phyloP scores from a whole-genome alignment of 1,139 yeast genomes.

The Debaryomyces sp. region DNA sequence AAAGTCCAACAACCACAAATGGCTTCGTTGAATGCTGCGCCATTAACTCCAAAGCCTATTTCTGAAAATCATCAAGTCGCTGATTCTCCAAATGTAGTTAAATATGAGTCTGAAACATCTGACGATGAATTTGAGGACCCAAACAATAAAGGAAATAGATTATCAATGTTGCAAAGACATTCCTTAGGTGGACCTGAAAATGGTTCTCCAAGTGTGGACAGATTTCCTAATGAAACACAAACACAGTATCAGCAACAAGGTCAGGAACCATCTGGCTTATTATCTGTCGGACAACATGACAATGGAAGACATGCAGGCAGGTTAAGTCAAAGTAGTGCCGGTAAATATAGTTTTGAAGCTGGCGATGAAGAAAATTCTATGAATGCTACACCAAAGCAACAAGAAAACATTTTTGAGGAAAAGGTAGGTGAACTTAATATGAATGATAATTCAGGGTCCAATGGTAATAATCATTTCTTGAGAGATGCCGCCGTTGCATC shows the following conservation, averaged over 20 bases:
- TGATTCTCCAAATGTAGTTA: slow-evolving; percentile 32
- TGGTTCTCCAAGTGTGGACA: slow-evolving; percentile 1
- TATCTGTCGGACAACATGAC: not conserved
- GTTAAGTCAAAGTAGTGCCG: slow-evolving; percentile 26
- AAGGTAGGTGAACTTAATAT: slow-evolving; percentile 22
- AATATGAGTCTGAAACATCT: slow-evolving; percentile 25
- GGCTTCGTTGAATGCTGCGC: slow-evolving; percentile 4
- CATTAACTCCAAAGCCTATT: slow-evolving; percentile 8
- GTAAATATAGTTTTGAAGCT: slow-evolving; percentile 45
- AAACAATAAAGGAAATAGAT: slow-evolving; percentile 20
- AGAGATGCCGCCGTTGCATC: slow-evolving; percentile 4
- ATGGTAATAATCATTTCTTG: not conserved
- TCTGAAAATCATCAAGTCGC: slow-evolving; percentile 14
- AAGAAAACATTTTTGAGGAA: slow-evolving; percentile 17
- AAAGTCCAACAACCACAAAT: slow-evolving; percentile 6
- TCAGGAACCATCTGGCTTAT: not conserved
- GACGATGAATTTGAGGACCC: slow-evolving; percentile 26
- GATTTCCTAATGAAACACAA: not conserved
- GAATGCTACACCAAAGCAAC: slow-evolving; percentile 28
- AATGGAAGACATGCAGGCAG: slow-evolving; percentile 5
- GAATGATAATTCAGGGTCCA: slow-evolving; percentile 3
- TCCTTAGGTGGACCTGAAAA: slow-evolving; percentile 22
- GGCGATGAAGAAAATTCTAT: slow-evolving; percentile 44
- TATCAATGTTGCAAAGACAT: slow-evolving; percentile 38
- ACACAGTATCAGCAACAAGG: not conserved